Base-by-base conservation (phyloP, 768 basidiomycete species). In the Megacollybia marginata region DNA sequence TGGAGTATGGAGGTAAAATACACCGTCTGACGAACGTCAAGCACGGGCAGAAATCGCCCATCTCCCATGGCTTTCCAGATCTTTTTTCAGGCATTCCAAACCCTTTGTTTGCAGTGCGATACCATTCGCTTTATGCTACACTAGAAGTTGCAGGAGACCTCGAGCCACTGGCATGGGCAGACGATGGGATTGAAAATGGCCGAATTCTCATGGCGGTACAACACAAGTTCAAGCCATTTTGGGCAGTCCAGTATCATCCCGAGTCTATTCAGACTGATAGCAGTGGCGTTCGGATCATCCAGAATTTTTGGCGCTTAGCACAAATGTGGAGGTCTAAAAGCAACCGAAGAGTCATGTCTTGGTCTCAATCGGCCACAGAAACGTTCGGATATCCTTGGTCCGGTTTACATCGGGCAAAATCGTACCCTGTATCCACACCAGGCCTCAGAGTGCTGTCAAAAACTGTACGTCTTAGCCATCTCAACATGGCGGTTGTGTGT, bases 231-330 rank as follows among this genome's bases (percentile, higher is more conserved):
- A 75, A 72, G 52, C 89, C 90, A 4, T 88, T 89, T 58, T 92
- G 86, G 84, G 88, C 85, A 4, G 90, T 92, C 19, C 90, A 92
- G 59, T 92, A 92, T 61, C 90, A 92, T 61, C 90, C 90, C 6
- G 90, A 92, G 60, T 92, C 89, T 4, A 78, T 86, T 4, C 74
- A 85, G 55, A 92, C 88, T 2, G 68, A 71, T 40, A 78, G 75
- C 2, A 85, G 84, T 6, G 88, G 88, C 1, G 57, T 74, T n/a
- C 74, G 82, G 49, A 78, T 89, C 13, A 54, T 91, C 49, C 63
- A 63, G 18, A 92, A 89, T 62, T 91, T 91, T 60, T 91, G 86
- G 86, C 63, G 64, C 19, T 69, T 88, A 16, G 82, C 86, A 16
- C 69, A 73, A 46, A 62, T 64, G 8, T 91, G 88, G 86, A 67